A percentile compares a stretch with the other conserved stretches of the same genome.
These are phyloP conservation scores for Capsaspora owczarzaki DNA, from an alignment of 78 protist genomes.

Conservation along the genomic window DNA sequence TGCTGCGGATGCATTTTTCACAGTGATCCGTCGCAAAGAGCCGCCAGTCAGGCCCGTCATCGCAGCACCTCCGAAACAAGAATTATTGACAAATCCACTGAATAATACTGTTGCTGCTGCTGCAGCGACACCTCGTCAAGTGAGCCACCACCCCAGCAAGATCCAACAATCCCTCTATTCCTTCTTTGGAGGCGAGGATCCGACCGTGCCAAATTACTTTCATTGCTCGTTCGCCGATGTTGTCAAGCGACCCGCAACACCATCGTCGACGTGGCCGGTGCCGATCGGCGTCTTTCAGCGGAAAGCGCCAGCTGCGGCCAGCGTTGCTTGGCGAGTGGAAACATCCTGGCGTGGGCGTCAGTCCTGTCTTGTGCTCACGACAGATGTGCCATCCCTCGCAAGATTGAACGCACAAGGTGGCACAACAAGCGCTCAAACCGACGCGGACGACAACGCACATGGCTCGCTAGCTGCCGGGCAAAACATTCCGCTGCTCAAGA, in stretches of 20 bases:
- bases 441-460: background rate
- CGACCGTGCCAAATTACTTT: background rate
- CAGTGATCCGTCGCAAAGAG: no score
- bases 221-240: no score
- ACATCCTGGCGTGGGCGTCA: background rate
- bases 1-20: no score
- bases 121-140: no score
- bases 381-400: background rate
- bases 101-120: no score
- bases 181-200: background rate
- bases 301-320: background rate
- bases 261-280: no score
- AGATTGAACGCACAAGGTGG: background rate
- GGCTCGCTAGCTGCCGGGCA: background rate
- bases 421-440: background rate
- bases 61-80: no score
- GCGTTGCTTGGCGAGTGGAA: background rate
- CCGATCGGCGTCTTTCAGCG: no score
- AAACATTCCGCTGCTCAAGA: background rate
- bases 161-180: background rate
- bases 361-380: background rate
- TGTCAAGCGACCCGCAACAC: no score
- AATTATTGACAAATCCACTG: no score
- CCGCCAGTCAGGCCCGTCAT: no score
- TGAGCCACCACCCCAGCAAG: no score